Base-by-base conservation (phyloP, 805 yeast genomes). In the Lipomyces orientalis region DNA sequence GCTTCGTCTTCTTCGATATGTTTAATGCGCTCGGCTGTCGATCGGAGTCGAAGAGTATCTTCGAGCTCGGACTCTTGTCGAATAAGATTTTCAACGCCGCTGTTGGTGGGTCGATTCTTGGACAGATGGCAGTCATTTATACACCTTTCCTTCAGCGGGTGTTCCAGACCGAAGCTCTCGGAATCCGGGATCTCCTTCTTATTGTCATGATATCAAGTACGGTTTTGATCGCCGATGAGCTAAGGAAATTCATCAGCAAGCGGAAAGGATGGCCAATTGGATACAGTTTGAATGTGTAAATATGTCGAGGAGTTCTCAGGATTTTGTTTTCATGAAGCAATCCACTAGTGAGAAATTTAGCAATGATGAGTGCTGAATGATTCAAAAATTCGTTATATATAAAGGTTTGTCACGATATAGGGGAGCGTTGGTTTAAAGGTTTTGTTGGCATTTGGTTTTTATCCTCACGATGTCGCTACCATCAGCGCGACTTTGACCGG, bases 11-110 rank as follows among this genome's bases (percentile, higher is more conserved):
- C 65, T 95, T 88, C 76, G 99, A 95, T 79, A 90, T 95, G 96
- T 95, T 95, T 82, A 95, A 93, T 79, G 99, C 99, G 0, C 82
- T 95, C 72, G 83, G 97, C 16, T 94, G 98, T 79, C 91, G 98
- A 75, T 97, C 96, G 71, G 85, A 89, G 66, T 84, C 91, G 57
- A 93, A 91, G 76, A 90, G 97, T 1, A 86, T 90, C 19, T 90
- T 93, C 75, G 90, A 90, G 75, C 74, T 94, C 58, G 99, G 99
- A 0, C 73, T 91, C 70, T 82, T 85, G 73, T 83, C 85, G 7
- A 95, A 95, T 80, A 85, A 84, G 68, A 94, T 95, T 97, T 95
- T 95, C 82, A 95, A 95, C 76, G 81, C 89, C 71, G 97, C 99
- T 0, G 97, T 95, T 22, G 87, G 90, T 14, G 90, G 95, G 0